Conservation (phyloP, 2,329 filamentous ascomycete species). For the Colletotrichum siamense region DNA sequence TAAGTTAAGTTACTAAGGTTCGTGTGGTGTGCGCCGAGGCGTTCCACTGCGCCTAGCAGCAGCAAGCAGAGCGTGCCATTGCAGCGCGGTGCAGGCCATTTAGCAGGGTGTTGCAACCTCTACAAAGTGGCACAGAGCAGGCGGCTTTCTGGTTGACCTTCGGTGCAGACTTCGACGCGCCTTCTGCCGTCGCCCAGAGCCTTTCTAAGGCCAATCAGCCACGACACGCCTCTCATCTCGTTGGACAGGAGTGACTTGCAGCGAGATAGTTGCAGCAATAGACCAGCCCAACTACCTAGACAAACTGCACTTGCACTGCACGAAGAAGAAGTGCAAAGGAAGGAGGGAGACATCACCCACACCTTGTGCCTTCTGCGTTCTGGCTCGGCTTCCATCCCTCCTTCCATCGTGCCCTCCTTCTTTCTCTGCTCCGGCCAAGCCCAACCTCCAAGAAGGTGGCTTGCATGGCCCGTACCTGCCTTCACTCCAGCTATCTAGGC, state of each 20-base stretch:
- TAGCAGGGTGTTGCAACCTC: background rate
- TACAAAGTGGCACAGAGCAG: background rate
- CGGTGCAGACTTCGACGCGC: conserved; percentile 20
- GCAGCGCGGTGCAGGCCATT: conserved; percentile 2
- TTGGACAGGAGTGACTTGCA: conserved; percentile 5
- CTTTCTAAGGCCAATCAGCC: background rate
- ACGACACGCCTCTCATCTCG: background rate
- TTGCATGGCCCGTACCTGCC: background rate
- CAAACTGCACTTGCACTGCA: background rate
- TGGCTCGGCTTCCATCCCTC: background rate
- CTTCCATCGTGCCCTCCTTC: background rate
- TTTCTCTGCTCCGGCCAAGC: background rate
- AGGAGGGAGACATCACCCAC: background rate
- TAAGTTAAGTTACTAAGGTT: background rate
- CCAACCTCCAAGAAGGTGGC: background rate
- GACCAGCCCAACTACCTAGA: background rate
- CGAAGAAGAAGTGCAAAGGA: background rate
- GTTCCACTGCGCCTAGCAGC: background rate
- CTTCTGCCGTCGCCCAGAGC: conserved; percentile 9
- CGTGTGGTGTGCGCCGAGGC: background rate
- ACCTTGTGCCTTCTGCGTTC: background rate
- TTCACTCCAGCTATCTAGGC: background rate
- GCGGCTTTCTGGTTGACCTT: conserved; percentile 15
- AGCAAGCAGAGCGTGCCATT: conserved; percentile 1
- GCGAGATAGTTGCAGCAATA: background rate